Evolutionary conservation across 2,329 filamentous ascomycete genomes (phyloP), one percentile per base, ranked within the genome.

Genomic region (Plectosphaerella plurivora): DNA sequence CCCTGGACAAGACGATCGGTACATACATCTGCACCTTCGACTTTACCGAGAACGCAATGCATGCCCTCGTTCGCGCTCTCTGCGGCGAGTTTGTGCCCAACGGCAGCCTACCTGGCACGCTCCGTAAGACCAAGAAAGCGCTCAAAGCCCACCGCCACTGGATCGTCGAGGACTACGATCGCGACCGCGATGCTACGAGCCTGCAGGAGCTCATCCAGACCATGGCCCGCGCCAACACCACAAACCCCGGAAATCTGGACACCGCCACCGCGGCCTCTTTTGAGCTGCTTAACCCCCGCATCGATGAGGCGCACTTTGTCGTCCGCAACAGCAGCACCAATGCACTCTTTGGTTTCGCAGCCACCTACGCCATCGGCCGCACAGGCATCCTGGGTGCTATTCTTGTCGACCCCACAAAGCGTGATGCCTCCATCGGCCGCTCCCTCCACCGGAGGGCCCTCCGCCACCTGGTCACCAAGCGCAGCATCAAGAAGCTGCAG

Each of bases 21-120:
- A 96, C 92, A 1, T 97, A 97, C 62, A 81, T 97, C 41, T 97
- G 93, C 73, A 96, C 92, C 0, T 97, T 95, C 67, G 92, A 97
- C 71, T 97, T 96, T 63, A 97, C 93, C 1, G 93, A 97, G 61
- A 93, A 89, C 8, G 91, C 93, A 16, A 83, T 97, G 73, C 86
- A 88, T 55, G 89, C 91, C 1, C 74, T 96, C 5, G 90, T 95
- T 16, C 86, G 90, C 53, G 88, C 90, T 1, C 73, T 97, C 0
- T 93, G 93, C 60, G 92, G 92, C 10, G 89, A 95, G 55, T 77
- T 80, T 51, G 69, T 73, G 10, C 81, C 83, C 0, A 73, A 74
- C 28, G 83, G 82, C 1, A 83, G 79, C 1, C 73, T 87, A 51
- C 83, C 83, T 0, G 83, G 92, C 1, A 93, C 90, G 0, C 81